Base-by-base conservation (phyloP, 768 basidiomycete genomes). In the Tulasnella sp. region DNA sequence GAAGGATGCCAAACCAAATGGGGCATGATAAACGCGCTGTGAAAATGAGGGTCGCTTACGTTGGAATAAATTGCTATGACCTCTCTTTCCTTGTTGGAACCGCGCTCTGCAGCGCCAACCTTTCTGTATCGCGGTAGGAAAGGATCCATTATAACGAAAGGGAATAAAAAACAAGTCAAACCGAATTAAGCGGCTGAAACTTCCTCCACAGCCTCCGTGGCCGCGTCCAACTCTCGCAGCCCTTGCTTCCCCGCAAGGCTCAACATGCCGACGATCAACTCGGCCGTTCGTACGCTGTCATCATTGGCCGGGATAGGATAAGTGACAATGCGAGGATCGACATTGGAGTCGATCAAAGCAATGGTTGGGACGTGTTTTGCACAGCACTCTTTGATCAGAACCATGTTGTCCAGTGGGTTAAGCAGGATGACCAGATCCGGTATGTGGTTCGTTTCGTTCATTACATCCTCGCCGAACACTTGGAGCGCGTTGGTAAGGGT, bases 251-350 rank as follows among this genome's bases (percentile, higher is more conserved):
- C 92, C 2, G 98, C 98, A 79, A 98, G 88, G 81, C 95, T 94
- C 78, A 99, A 86, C 11, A 98, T 90, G 15, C 97, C 97, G 0
- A 92, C 90, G 78, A 99, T 89, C 57, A 99, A 86, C 82, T 99
- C 97, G 67, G 95, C 94, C 20, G 96, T 92, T 70, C 96, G 89
- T 13, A 92, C 88, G 82, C 90, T 95, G 85, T 99, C 98, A 85
- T 97, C 95, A 84, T 99, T 99, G n/a, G 94, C 96, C 0, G 96
- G 96, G 82, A 99, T 98, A 61, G 98, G 93, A 84, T 98, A 99
- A 89, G 98, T 98, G 80, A 99, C 96, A 51, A 95, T 88, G 35
- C 98, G 91, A 6, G 98, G 98, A 85, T 99, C 98, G 61, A 91
- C 93, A 83, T 99, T 95, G 29, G 96, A 94, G 84, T 99, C 98